Evolutionary conservation across 2,329 filamentous ascomycete species (phyloP).

Genomic region (Hypoxylon sp.): DNA sequence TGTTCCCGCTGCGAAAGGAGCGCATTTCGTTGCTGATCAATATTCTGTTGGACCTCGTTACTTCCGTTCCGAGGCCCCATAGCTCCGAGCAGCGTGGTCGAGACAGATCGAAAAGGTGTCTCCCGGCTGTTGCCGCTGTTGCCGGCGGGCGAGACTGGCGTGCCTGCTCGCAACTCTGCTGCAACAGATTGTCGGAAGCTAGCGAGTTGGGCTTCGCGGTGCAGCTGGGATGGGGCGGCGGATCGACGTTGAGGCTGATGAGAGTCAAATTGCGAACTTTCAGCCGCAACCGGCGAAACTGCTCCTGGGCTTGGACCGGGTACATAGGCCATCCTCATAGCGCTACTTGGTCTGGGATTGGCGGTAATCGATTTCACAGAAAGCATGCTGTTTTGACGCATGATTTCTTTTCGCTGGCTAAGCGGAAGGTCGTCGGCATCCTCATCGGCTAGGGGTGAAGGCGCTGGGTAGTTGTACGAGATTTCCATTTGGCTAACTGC

Average conservation of each 20-base stretch:
- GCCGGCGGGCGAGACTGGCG: conserved; percentile 53
- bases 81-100: conserved; percentile 47
- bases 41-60: conserved; percentile 62
- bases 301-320: conserved; percentile 33
- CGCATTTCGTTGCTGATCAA: conserved; percentile 68
- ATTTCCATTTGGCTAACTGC: conserved; percentile 61
- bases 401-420: conserved; percentile 74
- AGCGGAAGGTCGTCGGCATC: conserved; percentile 80
- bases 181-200: conserved; percentile 77
- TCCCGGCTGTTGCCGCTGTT: conserved; percentile 55
- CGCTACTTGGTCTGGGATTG: conserved; percentile 36
- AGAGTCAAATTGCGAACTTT: conserved; percentile 64
- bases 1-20: conserved; percentile 75
- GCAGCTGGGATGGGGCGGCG: conserved; percentile 59
- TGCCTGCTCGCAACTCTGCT: conserved; percentile 68
- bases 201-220: conserved; percentile 72
- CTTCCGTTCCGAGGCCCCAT: conserved; percentile 54
- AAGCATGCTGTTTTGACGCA: conserved; percentile 67
- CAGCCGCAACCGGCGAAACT: conserved; percentile 51
- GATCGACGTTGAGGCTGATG: conserved; percentile 68
- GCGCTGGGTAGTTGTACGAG: conserved; percentile 57
- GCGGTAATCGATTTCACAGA: conserved; percentile 40
- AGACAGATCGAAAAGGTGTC: conserved; percentile 55
- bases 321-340: conserved; percentile 31
- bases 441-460: conserved; percentile 50